Percentiles rank a stretch among this genome's conserved stretches.
phyloP scores from a whole-genome alignment of 129 eudicot species.

The Pittosporum tobira region DNA sequence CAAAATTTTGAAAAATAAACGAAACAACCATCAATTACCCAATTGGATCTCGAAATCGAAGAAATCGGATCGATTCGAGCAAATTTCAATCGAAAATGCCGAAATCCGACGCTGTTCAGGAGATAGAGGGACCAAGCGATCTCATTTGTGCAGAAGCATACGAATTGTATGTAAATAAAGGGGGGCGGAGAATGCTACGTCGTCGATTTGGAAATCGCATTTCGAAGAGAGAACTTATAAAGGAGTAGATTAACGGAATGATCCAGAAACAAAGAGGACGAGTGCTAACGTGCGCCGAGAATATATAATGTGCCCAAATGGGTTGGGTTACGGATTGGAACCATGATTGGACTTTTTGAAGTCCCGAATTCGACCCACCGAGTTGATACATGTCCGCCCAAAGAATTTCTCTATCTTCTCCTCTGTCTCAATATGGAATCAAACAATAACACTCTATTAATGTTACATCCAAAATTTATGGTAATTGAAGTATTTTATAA shows the following conservation, averaged over 20 bases:
- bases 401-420: too few species aligned
- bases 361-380: neutral
- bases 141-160: neutral
- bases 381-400: too few species aligned
- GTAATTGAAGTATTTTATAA: too few species aligned
- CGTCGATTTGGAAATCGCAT: neutral
- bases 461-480: too few species aligned
- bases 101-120: neutral
- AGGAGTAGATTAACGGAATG: conserved; percentile 11
- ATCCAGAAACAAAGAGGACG: conserved; percentile 14
- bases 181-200: neutral
- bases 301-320: neutral
- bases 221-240: neutral
- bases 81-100: neutral
- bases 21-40: neutral
- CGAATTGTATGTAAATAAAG: conserved; percentile 10
- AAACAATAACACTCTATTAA: too few species aligned
- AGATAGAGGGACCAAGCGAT: neutral
- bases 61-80: conserved; percentile 5
- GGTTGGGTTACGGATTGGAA: neutral
- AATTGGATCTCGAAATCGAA: neutral
- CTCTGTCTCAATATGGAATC: too few species aligned
- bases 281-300: conserved; percentile 27
- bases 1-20: neutral
- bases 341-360: neutral